Percentiles rank a stretch among this genome's conserved stretches.
phyloP scores from a whole-genome alignment of 805 yeast species.

The Danielozyma ontarioensis region DNA sequence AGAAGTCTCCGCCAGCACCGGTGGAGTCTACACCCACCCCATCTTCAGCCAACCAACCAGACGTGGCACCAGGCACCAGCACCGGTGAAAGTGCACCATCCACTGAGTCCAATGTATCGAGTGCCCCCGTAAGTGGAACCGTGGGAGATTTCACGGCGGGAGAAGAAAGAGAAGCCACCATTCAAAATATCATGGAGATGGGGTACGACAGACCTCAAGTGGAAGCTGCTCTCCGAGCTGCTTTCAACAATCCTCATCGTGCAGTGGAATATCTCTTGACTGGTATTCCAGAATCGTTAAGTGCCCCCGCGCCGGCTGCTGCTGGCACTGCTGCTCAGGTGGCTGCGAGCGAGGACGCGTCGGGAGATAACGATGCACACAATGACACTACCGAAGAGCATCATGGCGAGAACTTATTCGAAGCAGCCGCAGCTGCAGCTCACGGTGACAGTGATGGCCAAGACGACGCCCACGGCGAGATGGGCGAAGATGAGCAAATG shows the following conservation, averaged over 20 bases:
- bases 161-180: constrained; percentile 68
- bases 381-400: constrained; percentile 30
- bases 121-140: background rate
- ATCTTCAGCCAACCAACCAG: constrained; percentile 9
- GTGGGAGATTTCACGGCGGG: constrained; percentile 65
- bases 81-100: constrained; percentile 16
- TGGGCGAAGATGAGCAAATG: constrained; percentile 44
- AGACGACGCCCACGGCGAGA: constrained; percentile 17
- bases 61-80: constrained; percentile 11
- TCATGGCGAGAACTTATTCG: constrained; percentile 46
- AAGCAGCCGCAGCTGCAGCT: constrained; percentile 37
- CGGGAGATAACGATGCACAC: constrained; percentile 17
- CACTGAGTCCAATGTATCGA: constrained; percentile 11
- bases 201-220: constrained; percentile 88
- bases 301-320: constrained; percentile 23
- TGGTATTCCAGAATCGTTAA: constrained; percentile 73
- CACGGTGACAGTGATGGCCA: constrained; percentile 23
- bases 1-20: constrained; percentile 20
- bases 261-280: constrained; percentile 93
- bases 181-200: constrained; percentile 87
- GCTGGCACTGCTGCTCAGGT: constrained; percentile 14
- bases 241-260: constrained; percentile 95
- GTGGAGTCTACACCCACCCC: constrained; percentile 12
- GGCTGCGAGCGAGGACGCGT: constrained; percentile 11
- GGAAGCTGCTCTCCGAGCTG: constrained; percentile 87